phyloP scores from a whole-genome alignment of 371 early-diverging fungal genomes.

The Mortierella sp. region DNA sequence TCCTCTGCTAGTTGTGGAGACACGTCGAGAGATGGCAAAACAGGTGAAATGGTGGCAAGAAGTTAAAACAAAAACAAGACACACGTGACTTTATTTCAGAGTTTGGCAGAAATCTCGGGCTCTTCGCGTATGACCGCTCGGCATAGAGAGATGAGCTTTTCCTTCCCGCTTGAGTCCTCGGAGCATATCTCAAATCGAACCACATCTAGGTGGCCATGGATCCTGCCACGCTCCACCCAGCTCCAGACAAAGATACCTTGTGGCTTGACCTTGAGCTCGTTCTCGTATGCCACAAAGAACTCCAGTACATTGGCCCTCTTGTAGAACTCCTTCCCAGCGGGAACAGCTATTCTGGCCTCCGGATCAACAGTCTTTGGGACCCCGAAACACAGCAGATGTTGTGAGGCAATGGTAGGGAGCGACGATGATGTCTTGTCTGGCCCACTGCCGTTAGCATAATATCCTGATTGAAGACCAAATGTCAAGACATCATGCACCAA shows the following conservation, averaged over 20 bases:
- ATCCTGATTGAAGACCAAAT: constrained; percentile 25
- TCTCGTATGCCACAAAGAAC: constrained; percentile 35
- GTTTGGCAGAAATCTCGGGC: too few relatives aligned
- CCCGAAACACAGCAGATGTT: neutral
- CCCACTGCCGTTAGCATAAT: constrained; percentile 42
- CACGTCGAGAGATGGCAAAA: too few relatives aligned
- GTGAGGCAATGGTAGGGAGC: neutral
- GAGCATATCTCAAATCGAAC: constrained; percentile 43
- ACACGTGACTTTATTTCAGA: too few relatives aligned
- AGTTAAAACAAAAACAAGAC: too few relatives aligned
- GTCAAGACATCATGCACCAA: constrained; percentile 20
- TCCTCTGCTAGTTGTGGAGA: too few relatives aligned
- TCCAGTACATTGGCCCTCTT: constrained; percentile 22
- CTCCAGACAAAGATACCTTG: constrained; percentile 33
- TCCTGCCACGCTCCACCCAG: constrained; percentile 41
- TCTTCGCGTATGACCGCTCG: constrained; percentile 12
- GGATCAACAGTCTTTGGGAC: neutral
- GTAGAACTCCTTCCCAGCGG: constrained; percentile 22
- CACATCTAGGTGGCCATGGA: constrained; percentile 16
- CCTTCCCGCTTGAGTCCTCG: constrained; percentile 5
- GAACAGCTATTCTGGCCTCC: constrained; percentile 12
- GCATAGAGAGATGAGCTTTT: constrained; percentile 18
- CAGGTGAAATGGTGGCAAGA: too few relatives aligned
- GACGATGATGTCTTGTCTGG: constrained; percentile 1
- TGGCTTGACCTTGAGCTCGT: constrained; percentile 37